phyloP scores from a whole-genome alignment of 2,329 filamentous ascomycete genomes.

The Chrysoporthe deuterocubensis region DNA sequence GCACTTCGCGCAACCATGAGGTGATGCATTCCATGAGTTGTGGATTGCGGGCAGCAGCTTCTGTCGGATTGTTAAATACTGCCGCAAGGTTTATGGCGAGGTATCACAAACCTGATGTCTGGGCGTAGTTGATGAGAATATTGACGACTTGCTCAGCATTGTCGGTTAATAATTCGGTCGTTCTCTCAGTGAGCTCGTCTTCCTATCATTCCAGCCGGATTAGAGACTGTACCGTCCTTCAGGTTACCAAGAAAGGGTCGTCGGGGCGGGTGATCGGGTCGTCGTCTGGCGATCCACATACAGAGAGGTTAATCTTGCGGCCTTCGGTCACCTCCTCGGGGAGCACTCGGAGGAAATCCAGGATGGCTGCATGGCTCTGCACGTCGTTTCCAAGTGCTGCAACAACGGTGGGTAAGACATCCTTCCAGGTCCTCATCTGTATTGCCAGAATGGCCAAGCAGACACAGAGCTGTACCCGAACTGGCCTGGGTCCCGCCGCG shows the following conservation, averaged over 20 bases:
- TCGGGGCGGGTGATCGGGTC: conserved; percentile 44
- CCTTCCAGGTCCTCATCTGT: conserved; percentile 94
- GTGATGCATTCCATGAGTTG: conserved; percentile 94
- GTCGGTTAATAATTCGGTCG: conserved; percentile 85
- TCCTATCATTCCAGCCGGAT: conserved; percentile 68
- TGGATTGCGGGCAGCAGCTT: conserved; percentile 79
- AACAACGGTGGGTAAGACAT: conserved; percentile 84
- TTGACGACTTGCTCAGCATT: conserved; percentile 88
- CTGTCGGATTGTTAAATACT: conserved; percentile 48
- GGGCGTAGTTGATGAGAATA: conserved; percentile 86
- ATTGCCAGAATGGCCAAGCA: conserved; percentile 94
- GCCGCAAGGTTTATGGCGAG: neutral
- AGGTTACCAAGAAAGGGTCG: conserved; percentile 38
- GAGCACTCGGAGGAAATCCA: conserved; percentile 95
- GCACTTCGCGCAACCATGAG: conserved; percentile 94
- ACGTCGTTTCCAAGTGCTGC: conserved; percentile 75
- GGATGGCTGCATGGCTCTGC: conserved; percentile 80
- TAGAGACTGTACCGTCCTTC: conserved; percentile 48
- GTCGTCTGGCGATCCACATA: conserved; percentile 74
- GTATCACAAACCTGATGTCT: conserved; percentile 76
- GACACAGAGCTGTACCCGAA: conserved; percentile 90
- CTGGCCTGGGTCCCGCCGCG: conserved; percentile 79
- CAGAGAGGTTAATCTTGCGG: conserved; percentile 98
- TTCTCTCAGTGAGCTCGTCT: conserved; percentile 88
- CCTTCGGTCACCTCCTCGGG: conserved; percentile 99